These are phyloP conservation scores for Penicillium cosmopolitanum DNA, from an alignment of 495 filamentous ascomycete genomes.

Conservation along the genomic window DNA sequence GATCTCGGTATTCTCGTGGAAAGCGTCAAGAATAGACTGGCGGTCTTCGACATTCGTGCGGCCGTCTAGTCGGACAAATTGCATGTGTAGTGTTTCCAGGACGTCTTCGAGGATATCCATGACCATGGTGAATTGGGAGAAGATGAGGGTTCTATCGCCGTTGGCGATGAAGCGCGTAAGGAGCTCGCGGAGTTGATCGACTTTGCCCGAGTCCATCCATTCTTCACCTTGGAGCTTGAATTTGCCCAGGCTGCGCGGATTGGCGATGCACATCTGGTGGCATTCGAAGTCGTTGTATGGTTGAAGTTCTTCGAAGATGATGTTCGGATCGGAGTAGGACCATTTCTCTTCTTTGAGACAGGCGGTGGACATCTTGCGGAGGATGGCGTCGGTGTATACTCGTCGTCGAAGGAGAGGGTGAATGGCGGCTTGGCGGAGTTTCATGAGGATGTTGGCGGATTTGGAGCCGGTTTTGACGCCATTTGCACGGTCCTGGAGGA, in stretches of 20 bases:
- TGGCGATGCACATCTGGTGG: slow-evolving; percentile 73
- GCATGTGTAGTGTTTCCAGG: slow-evolving; percentile 70
- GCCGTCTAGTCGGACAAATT: slow-evolving; percentile 82
- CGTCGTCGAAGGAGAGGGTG: slow-evolving; percentile 87
- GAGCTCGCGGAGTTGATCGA: slow-evolving; percentile 74
- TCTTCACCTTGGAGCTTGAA: slow-evolving; percentile 73
- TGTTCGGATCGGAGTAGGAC: slow-evolving; percentile 59
- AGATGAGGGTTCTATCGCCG: slow-evolving; percentile 85
- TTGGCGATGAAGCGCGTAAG: slow-evolving; percentile 73
- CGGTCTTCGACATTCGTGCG: slow-evolving; percentile 80
- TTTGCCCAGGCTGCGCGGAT: slow-evolving; percentile 67
- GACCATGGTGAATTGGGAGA: slow-evolving; percentile 90
- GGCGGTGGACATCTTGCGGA: slow-evolving; percentile 77
- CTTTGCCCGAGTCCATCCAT: slow-evolving; percentile 94
- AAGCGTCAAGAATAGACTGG: slow-evolving; percentile 81
- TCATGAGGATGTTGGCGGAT: slow-evolving; percentile 81
- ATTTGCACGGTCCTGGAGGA: slow-evolving; percentile 58
- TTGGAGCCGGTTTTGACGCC: slow-evolving; percentile 59
- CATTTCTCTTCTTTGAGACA: slow-evolving; percentile 68
- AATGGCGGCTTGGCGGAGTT: slow-evolving; percentile 88
- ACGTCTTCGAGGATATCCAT: slow-evolving; percentile 87
- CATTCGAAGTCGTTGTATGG: slow-evolving; percentile 81
- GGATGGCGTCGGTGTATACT: slow-evolving; percentile 71
- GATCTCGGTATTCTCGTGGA: slow-evolving; percentile 74
- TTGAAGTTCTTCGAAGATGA: slow-evolving; percentile 73